phyloP scores from a whole-genome alignment of 176 grass and related monocot genomes.

The Triticum urartu region DNA sequence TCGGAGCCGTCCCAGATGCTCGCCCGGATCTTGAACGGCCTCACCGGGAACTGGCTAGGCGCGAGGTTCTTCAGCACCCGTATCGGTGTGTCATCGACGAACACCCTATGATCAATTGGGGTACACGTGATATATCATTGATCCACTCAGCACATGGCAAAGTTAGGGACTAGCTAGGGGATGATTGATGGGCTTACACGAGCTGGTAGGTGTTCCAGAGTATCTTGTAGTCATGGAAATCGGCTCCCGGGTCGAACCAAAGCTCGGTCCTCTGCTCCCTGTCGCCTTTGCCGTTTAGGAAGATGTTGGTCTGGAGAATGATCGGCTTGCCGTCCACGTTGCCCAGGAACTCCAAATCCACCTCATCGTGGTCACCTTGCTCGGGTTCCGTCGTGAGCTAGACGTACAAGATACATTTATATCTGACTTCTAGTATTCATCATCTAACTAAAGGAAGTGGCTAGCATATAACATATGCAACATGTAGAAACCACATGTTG shows the following conservation, averaged over 20 bases:
- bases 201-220: constrained; percentile 75
- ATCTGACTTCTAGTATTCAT: background rate
- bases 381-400: constrained; percentile 31
- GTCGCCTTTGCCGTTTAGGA: constrained; percentile 46
- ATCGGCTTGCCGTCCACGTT: constrained; percentile 48
- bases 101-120: constrained; percentile 31
- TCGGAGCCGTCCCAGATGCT: constrained; percentile 68
- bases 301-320: constrained; percentile 70
- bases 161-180: background rate
- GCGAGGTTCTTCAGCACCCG: constrained; percentile 55
- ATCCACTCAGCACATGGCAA: background rate
- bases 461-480: too few relatives aligned
- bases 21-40: constrained; percentile 44
- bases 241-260: constrained; percentile 61
- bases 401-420: background rate
- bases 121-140: background rate
- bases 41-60: constrained; percentile 39
- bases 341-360: constrained; percentile 79
- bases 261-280: constrained; percentile 44
- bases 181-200: constrained; percentile 16
- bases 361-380: constrained; percentile 30
- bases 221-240: constrained; percentile 68
- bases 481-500: background rate
- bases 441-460: too few relatives aligned
- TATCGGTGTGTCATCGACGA: constrained; percentile 54